Percentiles rank a stretch among this genome's conserved stretches.
phyloP scores from a whole-genome alignment of 2,329 filamentous ascomycete species.

The Diaporthe vaccinii region DNA sequence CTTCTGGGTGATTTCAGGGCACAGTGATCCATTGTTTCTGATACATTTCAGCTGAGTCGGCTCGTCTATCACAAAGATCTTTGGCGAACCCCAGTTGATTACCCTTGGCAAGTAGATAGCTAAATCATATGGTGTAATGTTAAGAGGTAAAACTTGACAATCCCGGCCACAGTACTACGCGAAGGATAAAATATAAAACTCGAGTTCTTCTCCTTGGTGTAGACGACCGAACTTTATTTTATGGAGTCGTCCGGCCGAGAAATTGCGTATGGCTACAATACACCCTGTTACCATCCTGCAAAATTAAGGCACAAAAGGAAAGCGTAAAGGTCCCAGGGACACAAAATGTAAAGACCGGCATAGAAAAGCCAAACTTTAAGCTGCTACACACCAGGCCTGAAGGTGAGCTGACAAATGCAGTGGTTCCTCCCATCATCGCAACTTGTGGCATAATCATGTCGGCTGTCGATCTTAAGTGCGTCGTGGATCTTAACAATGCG shows the following conservation, averaged over 20 bases:
- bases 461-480: constrained; percentile 15
- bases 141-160: background rate
- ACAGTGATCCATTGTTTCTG: background rate
- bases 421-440: background rate
- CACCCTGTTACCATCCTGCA: background rate
- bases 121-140: background rate
- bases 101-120: background rate
- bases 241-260: background rate
- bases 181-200: background rate
- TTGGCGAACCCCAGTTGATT: background rate
- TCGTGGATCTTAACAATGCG: constrained; percentile 26
- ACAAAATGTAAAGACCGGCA: background rate
- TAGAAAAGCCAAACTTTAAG: background rate
- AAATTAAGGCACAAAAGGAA: background rate
- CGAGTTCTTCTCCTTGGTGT: background rate
- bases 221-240: background rate
- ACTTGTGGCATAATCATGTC: constrained; percentile 3
- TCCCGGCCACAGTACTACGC: background rate
- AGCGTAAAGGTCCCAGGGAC: background rate
- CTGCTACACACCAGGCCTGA: no score
- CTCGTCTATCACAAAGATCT: background rate
- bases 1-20: background rate
- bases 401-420: constrained; percentile 25
- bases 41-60: background rate
- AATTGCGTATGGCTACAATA: background rate